Conservation (phyloP, 2,329 filamentous ascomycete genomes). For the Alternaria brassicicola region DNA sequence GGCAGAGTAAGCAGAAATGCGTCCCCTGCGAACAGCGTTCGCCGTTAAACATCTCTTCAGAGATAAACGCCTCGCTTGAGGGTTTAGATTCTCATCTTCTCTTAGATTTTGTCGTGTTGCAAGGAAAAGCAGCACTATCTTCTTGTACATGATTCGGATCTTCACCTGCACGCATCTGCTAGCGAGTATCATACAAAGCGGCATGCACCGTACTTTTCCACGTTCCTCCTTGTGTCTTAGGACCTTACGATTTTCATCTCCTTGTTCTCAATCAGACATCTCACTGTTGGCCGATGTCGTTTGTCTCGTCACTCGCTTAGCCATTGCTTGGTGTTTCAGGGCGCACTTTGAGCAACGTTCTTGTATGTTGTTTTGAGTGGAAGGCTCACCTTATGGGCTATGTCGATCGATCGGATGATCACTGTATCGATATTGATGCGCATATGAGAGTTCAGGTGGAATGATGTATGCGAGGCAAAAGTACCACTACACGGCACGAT, state of each 20-base stretch:
- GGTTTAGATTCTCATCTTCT: conserved; percentile 1
- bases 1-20: conserved; percentile 57
- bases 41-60: conserved; percentile 36
- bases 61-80: conserved; percentile 27
- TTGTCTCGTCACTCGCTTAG: conserved; percentile 9
- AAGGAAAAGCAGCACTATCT: conserved; percentile 21
- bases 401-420: conserved; percentile 10
- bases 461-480: conserved; percentile 8
- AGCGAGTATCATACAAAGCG: conserved; percentile 23
- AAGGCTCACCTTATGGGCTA: not conserved
- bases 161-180: conserved; percentile 27
- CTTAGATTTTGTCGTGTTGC: conserved; percentile 21
- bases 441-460: not conserved
- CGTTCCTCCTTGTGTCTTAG: conserved; percentile 12
- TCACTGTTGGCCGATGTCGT: not conserved
- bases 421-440: conserved; percentile 10
- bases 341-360: conserved; percentile 1
- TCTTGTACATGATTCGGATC: conserved; percentile 37
- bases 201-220: conserved; percentile 22
- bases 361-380: not conserved
- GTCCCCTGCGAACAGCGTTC: conserved; percentile 24
- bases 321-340: conserved; percentile 8
- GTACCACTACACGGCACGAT: conserved; percentile 1
- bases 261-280: not conserved
- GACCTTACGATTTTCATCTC: conserved; percentile 10